A percentile compares a stretch with the other conserved stretches of the same genome.
Conservation (phyloP, 192 early-diverging fungal genomes). For the Coemansia sp. region DNA sequence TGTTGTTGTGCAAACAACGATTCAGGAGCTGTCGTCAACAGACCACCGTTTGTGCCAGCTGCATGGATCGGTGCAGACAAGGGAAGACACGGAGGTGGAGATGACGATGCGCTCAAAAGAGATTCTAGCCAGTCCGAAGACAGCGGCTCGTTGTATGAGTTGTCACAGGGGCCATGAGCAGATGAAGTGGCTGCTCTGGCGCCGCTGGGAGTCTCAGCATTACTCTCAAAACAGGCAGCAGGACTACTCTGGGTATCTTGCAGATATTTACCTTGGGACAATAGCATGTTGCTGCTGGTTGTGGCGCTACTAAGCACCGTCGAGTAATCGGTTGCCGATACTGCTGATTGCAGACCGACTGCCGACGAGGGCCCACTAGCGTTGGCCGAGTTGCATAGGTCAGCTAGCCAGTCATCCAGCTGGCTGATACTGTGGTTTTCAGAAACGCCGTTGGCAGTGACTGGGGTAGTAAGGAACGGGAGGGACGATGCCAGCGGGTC, state of each 20-base stretch:
- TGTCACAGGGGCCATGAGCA: slow-evolving; percentile 10
- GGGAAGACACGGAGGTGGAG: background rate
- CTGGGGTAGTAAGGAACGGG: slow-evolving; percentile 1
- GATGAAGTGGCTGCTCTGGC: slow-evolving; percentile 13
- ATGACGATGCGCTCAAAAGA: slow-evolving; percentile 4
- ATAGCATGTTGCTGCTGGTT: background rate
- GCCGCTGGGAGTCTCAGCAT: slow-evolving; percentile 5
- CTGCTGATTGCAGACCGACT: background rate
- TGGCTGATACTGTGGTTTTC: slow-evolving; percentile 4
- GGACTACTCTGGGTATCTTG: background rate
- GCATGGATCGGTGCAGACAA: background rate
- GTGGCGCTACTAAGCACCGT: background rate
- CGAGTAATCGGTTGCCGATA: background rate
- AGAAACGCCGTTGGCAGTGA: background rate
- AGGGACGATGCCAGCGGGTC: slow-evolving; percentile 1
- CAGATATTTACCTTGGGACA: slow-evolving; percentile 36
- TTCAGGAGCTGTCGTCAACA: background rate
- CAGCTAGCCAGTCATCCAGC: slow-evolving; percentile 29
- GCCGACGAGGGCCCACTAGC: background rate
- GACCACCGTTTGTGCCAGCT: background rate
- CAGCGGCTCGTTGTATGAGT: slow-evolving; percentile 11
- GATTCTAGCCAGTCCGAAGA: slow-evolving; percentile 21
- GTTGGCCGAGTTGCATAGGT: slow-evolving; percentile 12
- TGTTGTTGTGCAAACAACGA: background rate
- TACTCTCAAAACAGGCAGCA: slow-evolving; percentile 4